A percentile compares a stretch with the other conserved stretches of the same genome.
Evolutionary conservation across 1,284 basidiomycete genomes (phyloP).

Genomic region (Puccinia coronata): DNA sequence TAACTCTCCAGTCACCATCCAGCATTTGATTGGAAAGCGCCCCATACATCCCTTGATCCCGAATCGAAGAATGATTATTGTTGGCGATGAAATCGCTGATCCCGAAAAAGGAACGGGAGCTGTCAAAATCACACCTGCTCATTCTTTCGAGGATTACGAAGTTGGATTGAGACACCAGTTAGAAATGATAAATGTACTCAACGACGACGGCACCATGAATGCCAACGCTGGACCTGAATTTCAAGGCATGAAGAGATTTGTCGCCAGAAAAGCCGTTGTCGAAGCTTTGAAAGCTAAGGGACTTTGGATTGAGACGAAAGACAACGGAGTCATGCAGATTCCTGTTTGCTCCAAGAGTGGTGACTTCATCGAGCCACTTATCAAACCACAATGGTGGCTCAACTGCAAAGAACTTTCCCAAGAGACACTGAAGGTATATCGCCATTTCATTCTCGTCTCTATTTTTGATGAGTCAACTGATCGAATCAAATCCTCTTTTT

Average conservation of each 20-base stretch:
- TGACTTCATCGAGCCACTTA: constrained; percentile 89
- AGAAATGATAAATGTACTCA: constrained; percentile 91
- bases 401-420: constrained; percentile 88
- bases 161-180: constrained; percentile 85
- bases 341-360: constrained; percentile 94
- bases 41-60: constrained; percentile 83
- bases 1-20: constrained; percentile 17
- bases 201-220: constrained; percentile 97
- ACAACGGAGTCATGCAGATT: constrained; percentile 86
- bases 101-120: constrained; percentile 98
- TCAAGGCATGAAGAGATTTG: constrained; percentile 96
- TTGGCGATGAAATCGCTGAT: constrained; percentile 80
- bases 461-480: not conserved
- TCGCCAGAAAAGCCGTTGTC: constrained; percentile 81
- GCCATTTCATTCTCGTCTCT: not conserved
- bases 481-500: not conserved
- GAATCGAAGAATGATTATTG: constrained; percentile 80
- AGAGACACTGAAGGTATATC: constrained; percentile 75
- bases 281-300: constrained; percentile 82
- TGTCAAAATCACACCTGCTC: constrained; percentile 99
- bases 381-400: constrained; percentile 99
- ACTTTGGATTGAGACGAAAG: constrained; percentile 85
- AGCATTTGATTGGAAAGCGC: constrained; percentile 92
- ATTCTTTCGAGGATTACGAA: constrained; percentile 97
- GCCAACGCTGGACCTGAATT: constrained; percentile 72